Percentiles rank a stretch among this genome's conserved stretches.
These are phyloP conservation scores for Aegilops tauschii DNA, from an alignment of 176 grass and related monocot genomes.

Conservation along the genomic window DNA sequence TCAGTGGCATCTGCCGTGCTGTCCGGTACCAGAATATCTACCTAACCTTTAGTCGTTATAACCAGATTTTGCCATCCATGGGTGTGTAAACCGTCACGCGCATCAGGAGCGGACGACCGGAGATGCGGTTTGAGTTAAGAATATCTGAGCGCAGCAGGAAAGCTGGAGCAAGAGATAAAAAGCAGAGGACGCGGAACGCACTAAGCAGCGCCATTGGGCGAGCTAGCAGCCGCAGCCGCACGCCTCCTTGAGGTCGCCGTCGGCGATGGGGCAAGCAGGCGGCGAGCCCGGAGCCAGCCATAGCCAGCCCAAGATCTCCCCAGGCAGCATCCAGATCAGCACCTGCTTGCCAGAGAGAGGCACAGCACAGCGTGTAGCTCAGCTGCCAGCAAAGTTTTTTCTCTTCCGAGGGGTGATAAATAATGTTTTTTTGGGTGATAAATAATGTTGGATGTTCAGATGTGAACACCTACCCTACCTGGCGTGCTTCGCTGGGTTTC, in stretches of 20 bases:
- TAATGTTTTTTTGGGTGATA: too few relatives aligned
- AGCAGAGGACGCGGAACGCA: not conserved
- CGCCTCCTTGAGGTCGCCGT: conserved; percentile 11
- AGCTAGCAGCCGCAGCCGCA: not conserved
- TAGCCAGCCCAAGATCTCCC: not conserved
- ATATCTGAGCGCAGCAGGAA: not conserved
- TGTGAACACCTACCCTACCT: not conserved
- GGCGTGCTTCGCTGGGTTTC: not conserved
- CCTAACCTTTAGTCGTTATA: too few relatives aligned
- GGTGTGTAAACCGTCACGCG: not conserved
- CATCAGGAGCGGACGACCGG: not conserved
- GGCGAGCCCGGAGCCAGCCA: not conserved
- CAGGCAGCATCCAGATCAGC: not conserved
- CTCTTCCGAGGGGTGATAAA: too few relatives aligned
- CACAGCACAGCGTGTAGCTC: not conserved
- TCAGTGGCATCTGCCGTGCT: too few relatives aligned
- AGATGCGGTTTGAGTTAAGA: not conserved
- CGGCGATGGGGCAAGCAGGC: not conserved
- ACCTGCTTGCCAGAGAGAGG: too few relatives aligned
- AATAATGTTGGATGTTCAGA: not conserved
- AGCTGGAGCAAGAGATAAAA: not conserved
- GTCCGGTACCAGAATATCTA: too few relatives aligned
- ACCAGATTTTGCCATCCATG: not conserved
- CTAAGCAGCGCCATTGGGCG: not conserved
- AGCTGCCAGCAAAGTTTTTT: not conserved